Evolutionary conservation across 176 grass and related monocot genomes (phyloP).

Genomic region (Carex cristatella): DNA sequence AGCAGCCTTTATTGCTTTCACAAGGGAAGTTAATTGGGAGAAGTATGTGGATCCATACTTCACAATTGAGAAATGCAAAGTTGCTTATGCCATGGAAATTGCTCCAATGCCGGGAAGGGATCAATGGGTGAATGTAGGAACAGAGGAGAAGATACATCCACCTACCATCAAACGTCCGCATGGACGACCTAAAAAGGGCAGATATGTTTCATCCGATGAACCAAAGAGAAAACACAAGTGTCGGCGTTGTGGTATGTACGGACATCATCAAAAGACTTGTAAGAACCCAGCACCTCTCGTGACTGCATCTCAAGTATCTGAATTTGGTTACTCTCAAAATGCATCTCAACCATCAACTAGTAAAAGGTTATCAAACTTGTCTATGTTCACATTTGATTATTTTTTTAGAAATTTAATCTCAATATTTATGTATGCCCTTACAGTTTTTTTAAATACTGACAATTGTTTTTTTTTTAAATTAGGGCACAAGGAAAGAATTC

Average conservation of each 20-base stretch:
- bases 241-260: not conserved
- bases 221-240: not conserved
- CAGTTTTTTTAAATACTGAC: no score
- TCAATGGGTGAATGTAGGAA: not conserved
- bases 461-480: no score
- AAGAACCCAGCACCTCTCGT: not conserved
- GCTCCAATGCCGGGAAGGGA: not conserved
- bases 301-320: no score
- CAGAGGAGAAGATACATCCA: not conserved
- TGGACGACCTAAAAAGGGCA: not conserved
- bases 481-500: no score
- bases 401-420: no score
- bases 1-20: not conserved
- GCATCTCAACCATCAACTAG: not conserved
- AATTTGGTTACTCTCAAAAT: no score
- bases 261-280: not conserved
- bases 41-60: not conserved
- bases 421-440: no score
- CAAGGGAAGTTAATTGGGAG: slow-evolving; percentile 5
- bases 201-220: not conserved
- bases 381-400: no score
- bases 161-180: not conserved
- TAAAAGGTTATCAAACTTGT: not conserved
- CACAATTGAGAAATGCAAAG: not conserved
- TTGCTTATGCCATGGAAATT: not conserved